phyloP scores from a whole-genome alignment of 345 rosid species.

The Ricinus communis region DNA sequence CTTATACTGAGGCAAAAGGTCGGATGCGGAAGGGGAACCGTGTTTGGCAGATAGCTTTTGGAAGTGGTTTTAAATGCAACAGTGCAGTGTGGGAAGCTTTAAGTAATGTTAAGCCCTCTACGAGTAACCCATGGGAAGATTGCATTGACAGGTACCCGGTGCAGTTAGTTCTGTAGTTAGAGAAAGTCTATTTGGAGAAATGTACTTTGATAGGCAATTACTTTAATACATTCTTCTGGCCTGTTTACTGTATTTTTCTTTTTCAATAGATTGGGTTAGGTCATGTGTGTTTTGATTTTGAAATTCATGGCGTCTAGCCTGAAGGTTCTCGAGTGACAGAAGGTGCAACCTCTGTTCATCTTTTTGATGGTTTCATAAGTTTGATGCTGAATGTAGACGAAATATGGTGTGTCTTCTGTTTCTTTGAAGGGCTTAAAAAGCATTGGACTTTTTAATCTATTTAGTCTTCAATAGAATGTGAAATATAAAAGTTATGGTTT shows the following conservation, averaged over 20 bases:
- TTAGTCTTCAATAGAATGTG: too few species aligned
- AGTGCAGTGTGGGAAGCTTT: constrained; percentile 41
- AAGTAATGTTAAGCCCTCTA: constrained; percentile 22
- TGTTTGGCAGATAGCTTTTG: constrained; percentile 91
- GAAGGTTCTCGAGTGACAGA: neutral
- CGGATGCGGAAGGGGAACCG: constrained; percentile 79
- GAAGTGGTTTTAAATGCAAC: constrained; percentile 92
- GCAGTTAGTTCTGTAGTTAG: constrained; percentile 39
- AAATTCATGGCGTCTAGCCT: constrained; percentile 16
- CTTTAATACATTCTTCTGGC: constrained; percentile 6
- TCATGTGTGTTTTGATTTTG: constrained; percentile 20
- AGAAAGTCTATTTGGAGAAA: constrained; percentile 10
- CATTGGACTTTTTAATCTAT: too few species aligned
- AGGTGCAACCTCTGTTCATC: neutral
- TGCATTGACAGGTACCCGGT: constrained; percentile 51
- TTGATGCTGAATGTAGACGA: neutral
- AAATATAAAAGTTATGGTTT: too few species aligned
- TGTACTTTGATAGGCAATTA: constrained; percentile 9
- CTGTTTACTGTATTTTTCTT: constrained; percentile 1
- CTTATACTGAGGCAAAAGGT: constrained; percentile 78
- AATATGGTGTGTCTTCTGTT: constrained; percentile 6
- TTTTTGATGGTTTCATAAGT: neutral
- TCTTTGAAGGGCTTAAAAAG: neutral
- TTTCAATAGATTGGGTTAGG: constrained; percentile 10
- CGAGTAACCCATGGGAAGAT: constrained; percentile 32